These are phyloP conservation scores for Phytophthora sojae DNA, from an alignment of 352 stramenopile genomes.

Conservation along the genomic window DNA sequence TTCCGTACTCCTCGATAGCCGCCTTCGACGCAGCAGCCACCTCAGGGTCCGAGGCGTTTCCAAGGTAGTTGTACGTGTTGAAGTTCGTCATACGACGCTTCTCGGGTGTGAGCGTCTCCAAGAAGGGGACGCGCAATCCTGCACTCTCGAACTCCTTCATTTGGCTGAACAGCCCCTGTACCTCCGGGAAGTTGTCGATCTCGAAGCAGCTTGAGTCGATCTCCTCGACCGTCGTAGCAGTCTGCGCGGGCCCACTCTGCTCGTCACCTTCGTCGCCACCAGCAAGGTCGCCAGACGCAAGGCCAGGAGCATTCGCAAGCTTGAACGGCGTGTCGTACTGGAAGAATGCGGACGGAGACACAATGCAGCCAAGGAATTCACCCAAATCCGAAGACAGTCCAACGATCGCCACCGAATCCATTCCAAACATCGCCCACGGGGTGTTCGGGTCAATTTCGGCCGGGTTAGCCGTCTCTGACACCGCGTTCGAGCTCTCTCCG, in stretches of 20 bases:
- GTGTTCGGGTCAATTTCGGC: conserved; percentile 60
- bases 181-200: conserved; percentile 72
- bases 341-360: conserved; percentile 75
- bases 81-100: conserved; percentile 85
- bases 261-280: conserved; percentile 43
- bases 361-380: conserved; percentile 74
- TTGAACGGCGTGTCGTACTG: conserved; percentile 73
- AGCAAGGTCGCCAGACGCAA: conserved; percentile 67
- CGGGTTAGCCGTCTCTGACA: conserved; percentile 23
- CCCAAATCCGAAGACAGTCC: conserved; percentile 68
- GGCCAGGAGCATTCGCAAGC: conserved; percentile 60
- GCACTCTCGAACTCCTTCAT: conserved; percentile 81
- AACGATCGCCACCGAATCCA: conserved; percentile 78
- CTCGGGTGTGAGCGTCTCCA: conserved; percentile 74
- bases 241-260: conserved; percentile 29
- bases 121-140: conserved; percentile 72
- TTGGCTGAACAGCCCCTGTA: conserved; percentile 64
- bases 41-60: conserved; percentile 66
- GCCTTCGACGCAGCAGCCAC: conserved; percentile 64
- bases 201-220: conserved; percentile 76
- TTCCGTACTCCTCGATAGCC: conserved; percentile 76
- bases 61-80: conserved; percentile 90
- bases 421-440: conserved; percentile 66
- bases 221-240: conserved; percentile 58
- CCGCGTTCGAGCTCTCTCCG: conserved; percentile 10